phyloP scores from a whole-genome alignment of 164 flowering plant species.

The Chimonanthus salicifolius region DNA sequence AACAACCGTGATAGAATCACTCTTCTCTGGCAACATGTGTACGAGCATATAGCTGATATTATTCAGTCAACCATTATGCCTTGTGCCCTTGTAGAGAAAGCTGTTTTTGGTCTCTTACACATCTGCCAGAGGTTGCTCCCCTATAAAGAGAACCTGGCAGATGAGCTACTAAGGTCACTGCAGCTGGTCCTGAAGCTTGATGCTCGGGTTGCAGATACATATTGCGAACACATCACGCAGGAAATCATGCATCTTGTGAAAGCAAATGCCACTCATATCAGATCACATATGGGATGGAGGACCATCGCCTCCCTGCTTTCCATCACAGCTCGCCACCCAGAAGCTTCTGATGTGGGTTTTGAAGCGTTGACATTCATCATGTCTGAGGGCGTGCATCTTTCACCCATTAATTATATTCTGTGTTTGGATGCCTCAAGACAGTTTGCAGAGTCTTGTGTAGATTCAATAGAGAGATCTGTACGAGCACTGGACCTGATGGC shows the following conservation, averaged over 20 bases:
- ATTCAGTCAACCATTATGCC: slow-evolving; percentile 40
- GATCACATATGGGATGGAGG: slow-evolving; percentile 39
- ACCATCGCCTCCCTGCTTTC: slow-evolving; percentile 33
- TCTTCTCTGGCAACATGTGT: slow-evolving; percentile 38
- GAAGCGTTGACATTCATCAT: slow-evolving; percentile 32
- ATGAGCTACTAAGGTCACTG: slow-evolving; percentile 36
- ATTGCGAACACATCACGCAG: slow-evolving; percentile 40
- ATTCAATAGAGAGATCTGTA: slow-evolving; percentile 28
- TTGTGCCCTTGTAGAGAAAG: slow-evolving; percentile 37
- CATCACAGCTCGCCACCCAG: slow-evolving; percentile 40
- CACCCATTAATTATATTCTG: slow-evolving; percentile 27
- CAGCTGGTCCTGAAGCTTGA: slow-evolving; percentile 35
- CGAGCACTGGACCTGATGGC: slow-evolving; percentile 39
- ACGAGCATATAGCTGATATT: slow-evolving; percentile 33
- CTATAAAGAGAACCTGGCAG: slow-evolving; percentile 33
- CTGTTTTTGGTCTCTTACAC: slow-evolving; percentile 37
- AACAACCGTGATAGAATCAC: slow-evolving; percentile 37
- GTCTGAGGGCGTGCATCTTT: slow-evolving; percentile 35
- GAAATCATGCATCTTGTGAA: slow-evolving; percentile 37
- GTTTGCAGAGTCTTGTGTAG: slow-evolving; percentile 40
- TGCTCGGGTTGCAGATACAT: slow-evolving; percentile 44
- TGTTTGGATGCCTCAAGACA: slow-evolving; percentile 37
- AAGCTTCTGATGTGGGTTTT: slow-evolving; percentile 41
- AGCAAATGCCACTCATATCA: slow-evolving; percentile 34
- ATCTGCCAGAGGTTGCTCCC: slow-evolving; percentile 39